Percentiles rank a stretch among this genome's conserved stretches.
These are phyloP conservation scores for Geotrichum carabidarum DNA, from an alignment of 1,139 yeast species.

Conservation along the genomic window DNA sequence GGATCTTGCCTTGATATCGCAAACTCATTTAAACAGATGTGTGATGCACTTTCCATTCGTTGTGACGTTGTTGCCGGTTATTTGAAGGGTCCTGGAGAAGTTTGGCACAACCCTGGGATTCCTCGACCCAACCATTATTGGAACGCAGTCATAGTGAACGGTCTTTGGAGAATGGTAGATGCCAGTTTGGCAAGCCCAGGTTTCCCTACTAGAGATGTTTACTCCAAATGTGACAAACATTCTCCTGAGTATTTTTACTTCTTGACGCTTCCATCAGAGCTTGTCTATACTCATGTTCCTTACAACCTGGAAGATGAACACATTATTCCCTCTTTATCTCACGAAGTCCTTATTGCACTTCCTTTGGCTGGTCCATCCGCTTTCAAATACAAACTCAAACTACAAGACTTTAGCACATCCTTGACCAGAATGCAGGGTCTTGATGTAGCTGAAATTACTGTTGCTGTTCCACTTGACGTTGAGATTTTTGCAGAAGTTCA, in stretches of 20 bases:
- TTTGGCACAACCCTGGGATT: conserved; percentile 39
- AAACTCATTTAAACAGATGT: conserved; percentile 66
- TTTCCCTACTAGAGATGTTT: conserved; percentile 41
- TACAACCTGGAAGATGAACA: conserved; percentile 73
- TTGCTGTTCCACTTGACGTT: conserved; percentile 63
- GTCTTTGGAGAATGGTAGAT: conserved; percentile 77
- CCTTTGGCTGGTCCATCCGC: conserved; percentile 85
- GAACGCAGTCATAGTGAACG: conserved; percentile 64
- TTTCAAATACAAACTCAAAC: conserved; percentile 51
- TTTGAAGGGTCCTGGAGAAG: conserved; percentile 68
- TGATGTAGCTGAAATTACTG: conserved; percentile 73
- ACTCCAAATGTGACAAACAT: conserved; percentile 26
- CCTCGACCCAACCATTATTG: conserved; percentile 78
- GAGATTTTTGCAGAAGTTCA: conserved; percentile 57
- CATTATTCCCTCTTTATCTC: conserved; percentile 76
- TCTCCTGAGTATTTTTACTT: conserved; percentile 57
- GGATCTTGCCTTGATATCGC: conserved; percentile 74
- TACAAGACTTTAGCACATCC: conserved; percentile 71
- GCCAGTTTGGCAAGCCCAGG: conserved; percentile 55
- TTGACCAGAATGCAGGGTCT: conserved; percentile 65
- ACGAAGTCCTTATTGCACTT: conserved; percentile 67
- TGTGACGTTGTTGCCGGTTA: conserved; percentile 79
- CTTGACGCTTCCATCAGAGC: conserved; percentile 64
- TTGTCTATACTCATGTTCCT: conserved; percentile 85
- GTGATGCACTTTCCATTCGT: conserved; percentile 64